Evolutionary conservation across 495 filamentous ascomycete species (phyloP).

Genomic region (Entonaema liquescens): DNA sequence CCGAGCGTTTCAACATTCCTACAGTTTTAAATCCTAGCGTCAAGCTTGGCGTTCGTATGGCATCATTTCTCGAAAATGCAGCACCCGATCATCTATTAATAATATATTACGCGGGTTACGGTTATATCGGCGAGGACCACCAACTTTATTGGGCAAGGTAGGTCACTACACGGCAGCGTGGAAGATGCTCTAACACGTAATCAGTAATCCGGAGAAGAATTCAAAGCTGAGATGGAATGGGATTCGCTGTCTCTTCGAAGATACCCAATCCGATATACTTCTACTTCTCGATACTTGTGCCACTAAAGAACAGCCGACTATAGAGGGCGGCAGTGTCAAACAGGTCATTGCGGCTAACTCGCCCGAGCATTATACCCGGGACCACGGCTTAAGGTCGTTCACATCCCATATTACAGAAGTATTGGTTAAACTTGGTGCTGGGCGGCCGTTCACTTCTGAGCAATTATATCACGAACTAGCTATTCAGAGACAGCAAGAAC

Average conservation of each 20-base stretch:
- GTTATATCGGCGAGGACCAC: slow-evolving; percentile 58
- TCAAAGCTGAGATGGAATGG: slow-evolving; percentile 59
- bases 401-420: slow-evolving; percentile 59
- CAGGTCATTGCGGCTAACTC: slow-evolving; percentile 64
- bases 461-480: slow-evolving; percentile 61
- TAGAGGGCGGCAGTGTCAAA: slow-evolving; percentile 59
- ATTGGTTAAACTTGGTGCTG: slow-evolving; percentile 55
- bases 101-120: slow-evolving; percentile 65
- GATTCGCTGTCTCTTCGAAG: slow-evolving; percentile 60
- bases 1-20: slow-evolving; percentile 62
- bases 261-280: slow-evolving; percentile 59
- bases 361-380: slow-evolving; percentile 56
- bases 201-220: slow-evolving; percentile 53
- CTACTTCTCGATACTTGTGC: slow-evolving; percentile 59
- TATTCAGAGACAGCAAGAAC: slow-evolving; percentile 52
- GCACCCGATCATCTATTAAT: slow-evolving; percentile 63
- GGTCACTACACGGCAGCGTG: slow-evolving; percentile 39
- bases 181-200: slow-evolving; percentile 32
- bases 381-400: slow-evolving; percentile 59
- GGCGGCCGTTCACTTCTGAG: slow-evolving; percentile 59
- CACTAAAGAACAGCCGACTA: slow-evolving; percentile 51
- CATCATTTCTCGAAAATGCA: slow-evolving; percentile 60
- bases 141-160: slow-evolving; percentile 67
- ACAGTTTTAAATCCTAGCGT: slow-evolving; percentile 58
- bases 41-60: slow-evolving; percentile 62